Evolutionary conservation across 768 basidiomycete species (phyloP).

Genomic region (Leucocoprinus birnbaumii): DNA sequence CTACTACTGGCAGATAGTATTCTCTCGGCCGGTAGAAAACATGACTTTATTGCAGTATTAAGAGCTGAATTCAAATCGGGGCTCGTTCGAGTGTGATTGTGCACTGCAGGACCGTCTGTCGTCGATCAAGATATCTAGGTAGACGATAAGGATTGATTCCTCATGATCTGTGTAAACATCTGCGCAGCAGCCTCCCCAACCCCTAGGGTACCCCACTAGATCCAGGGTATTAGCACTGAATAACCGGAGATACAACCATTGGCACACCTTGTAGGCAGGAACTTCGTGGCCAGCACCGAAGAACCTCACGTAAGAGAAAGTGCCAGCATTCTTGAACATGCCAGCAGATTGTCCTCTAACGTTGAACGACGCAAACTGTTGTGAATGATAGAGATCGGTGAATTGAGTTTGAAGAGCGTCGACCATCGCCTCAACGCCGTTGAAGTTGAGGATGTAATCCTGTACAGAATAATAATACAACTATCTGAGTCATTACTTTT

Average conservation of each 20-base stretch:
- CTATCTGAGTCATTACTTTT: no score
- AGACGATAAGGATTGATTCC: neutral
- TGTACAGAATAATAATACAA: conserved; percentile 8
- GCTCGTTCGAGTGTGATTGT: no score
- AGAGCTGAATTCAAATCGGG: no score
- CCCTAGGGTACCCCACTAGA: conserved; percentile 30
- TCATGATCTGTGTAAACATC: neutral
- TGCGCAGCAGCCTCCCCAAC: conserved; percentile 37
- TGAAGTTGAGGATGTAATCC: conserved; percentile 55
- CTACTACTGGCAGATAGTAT: no score
- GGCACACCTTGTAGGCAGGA: conserved; percentile 38
- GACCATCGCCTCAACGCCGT: conserved; percentile 61
- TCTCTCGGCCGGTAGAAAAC: no score
- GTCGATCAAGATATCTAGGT: neutral
- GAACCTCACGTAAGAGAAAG: conserved; percentile 51
- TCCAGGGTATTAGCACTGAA: neutral
- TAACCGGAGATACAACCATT: neutral
- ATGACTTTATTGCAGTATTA: no score
- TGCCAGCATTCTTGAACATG: conserved; percentile 57
- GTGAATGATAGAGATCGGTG: conserved; percentile 35
- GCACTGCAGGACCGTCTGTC: no score
- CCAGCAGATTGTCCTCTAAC: conserved; percentile 49
- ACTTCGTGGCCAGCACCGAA: conserved; percentile 47
- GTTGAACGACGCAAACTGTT: conserved; percentile 43
- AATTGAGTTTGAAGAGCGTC: conserved; percentile 45